Evolutionary conservation across 2,329 filamentous ascomycete genomes (phyloP), one percentile per base, ranked within the genome.

Genomic region (Lachnellula willkommii): DNA sequence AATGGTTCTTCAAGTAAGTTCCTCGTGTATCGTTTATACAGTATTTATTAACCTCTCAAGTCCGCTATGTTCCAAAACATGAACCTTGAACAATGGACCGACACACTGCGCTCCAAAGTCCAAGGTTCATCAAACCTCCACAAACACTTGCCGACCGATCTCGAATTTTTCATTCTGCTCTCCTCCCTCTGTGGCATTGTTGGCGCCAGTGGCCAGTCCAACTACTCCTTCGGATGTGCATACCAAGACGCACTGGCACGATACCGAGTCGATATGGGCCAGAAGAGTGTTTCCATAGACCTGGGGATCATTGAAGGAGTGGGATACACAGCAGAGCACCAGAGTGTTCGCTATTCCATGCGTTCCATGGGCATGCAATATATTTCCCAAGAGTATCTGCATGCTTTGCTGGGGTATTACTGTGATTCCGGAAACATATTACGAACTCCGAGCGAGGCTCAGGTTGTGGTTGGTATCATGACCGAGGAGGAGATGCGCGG

Each of bases 111-210:
- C 1, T 70, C 74, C 2, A 76, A 77, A 48, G 57, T 53, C 4
- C 35, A 37, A 9, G 57, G 49, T 1, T 20, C 56, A 2, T 36
- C 14, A 37, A 50, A 50, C 4, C 26, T 55, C 6, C 47, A 55
- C 32, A 15, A 52, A 1, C 28, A 48, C 12, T 40, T 56, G 2
- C 15, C 48, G 6, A 9, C 17, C 7, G 46, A 15, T 22, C 57
- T 73, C 3, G 70, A 73, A 61, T 71, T 73, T 60, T 72, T 73
- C 58, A 53, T 72, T 39, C 58, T 70, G 52, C 64, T 46, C 62
- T 68, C 49, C 46, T 68, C 53, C 37, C 52, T 67, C 6, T 63
- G 64, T 0, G 69, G 67, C 0, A 63, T 58, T 4, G 52, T 70
- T 0, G 72, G 69, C 0, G 63, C 56, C 0, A 56, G 68, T 0